These are phyloP conservation scores for Sonneratia alba DNA, from an alignment of 345 rosid genomes.

Conservation along the genomic window DNA sequence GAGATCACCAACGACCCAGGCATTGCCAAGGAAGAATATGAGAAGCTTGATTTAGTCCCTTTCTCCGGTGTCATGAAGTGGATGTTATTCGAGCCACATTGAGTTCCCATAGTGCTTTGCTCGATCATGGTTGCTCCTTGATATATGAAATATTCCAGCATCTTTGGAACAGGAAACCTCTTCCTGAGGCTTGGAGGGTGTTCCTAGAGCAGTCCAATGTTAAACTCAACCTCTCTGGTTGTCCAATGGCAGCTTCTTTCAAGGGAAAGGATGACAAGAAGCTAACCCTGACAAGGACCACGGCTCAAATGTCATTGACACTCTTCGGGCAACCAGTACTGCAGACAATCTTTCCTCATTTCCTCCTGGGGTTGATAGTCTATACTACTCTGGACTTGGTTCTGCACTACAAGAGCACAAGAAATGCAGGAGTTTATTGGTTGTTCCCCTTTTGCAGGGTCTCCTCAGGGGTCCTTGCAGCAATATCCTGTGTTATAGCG, in stretches of 20 bases:
- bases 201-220: slow-evolving; percentile 62
- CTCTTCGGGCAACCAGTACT: slow-evolving; percentile 43
- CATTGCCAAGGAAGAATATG: slow-evolving; percentile 42
- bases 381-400: slow-evolving; percentile 23
- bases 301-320: slow-evolving; percentile 42
- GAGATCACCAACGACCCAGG: slow-evolving; percentile 36
- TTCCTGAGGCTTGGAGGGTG: slow-evolving; percentile 54
- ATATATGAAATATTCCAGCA: slow-evolving; percentile 57
- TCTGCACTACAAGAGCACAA: not conserved
- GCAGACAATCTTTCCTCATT: slow-evolving; percentile 47
- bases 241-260: slow-evolving; percentile 46
- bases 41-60: slow-evolving; percentile 45
- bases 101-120: slow-evolving; percentile 50
- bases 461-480: slow-evolving; percentile 35
- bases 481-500: slow-evolving; percentile 32
- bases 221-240: slow-evolving; percentile 51
- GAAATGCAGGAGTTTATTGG: slow-evolving; percentile 12
- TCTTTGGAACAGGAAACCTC: slow-evolving; percentile 42
- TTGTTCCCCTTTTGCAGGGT: slow-evolving; percentile 45
- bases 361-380: slow-evolving; percentile 28
- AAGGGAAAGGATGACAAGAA: slow-evolving; percentile 8
- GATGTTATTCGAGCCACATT: slow-evolving; percentile 50
- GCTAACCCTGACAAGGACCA: slow-evolving; percentile 37
- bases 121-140: slow-evolving; percentile 59
- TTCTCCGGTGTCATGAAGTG: slow-evolving; percentile 27